Evolutionary conservation across 2,329 filamentous ascomycete genomes (phyloP).

Genomic region (Trichoderma sp.): DNA sequence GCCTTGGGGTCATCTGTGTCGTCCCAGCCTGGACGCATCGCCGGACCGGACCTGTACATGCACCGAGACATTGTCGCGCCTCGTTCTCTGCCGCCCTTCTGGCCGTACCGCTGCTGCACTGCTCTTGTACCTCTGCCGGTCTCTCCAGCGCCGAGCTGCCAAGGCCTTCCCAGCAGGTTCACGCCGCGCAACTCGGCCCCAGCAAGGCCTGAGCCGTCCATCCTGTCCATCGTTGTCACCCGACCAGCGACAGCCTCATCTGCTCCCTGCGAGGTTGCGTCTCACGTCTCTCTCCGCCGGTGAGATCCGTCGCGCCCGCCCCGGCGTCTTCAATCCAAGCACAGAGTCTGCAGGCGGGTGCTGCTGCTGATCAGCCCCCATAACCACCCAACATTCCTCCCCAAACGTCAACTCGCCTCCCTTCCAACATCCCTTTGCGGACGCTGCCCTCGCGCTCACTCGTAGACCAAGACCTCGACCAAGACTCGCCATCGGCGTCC

Average conservation of each 20-base stretch:
- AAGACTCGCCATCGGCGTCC: constrained; percentile 45
- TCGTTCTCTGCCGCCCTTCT: background rate
- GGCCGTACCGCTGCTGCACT: background rate
- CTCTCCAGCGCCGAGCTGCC: constrained; percentile 9
- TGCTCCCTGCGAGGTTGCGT: constrained; percentile 5
- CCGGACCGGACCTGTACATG: constrained; percentile 8
- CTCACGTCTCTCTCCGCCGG: background rate
- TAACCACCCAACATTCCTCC: constrained; percentile 82
- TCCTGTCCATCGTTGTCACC: constrained; percentile 9
- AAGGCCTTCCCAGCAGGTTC: constrained; percentile 14
- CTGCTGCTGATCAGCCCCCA: constrained; percentile 77
- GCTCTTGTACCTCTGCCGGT: constrained; percentile 10
- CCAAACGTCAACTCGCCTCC: constrained; percentile 65
- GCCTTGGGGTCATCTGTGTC: constrained; percentile 27
- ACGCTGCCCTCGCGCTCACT: constrained; percentile 57
- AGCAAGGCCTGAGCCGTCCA: constrained; percentile 3
- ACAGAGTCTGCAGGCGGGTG: constrained; percentile 57
- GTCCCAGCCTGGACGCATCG: constrained; percentile 11
- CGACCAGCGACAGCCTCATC: constrained; percentile 15
- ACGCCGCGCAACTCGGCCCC: constrained; percentile 16
- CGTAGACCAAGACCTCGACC: constrained; percentile 44
- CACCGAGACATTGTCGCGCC: constrained; percentile 9
- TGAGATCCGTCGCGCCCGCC: constrained; percentile 26
- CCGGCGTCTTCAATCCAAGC: constrained; percentile 32
- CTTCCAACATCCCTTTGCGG: constrained; percentile 85